Base-by-base conservation (phyloP, 2,329 filamentous ascomycete species). In the Phyllosticta paracitricarpa region DNA sequence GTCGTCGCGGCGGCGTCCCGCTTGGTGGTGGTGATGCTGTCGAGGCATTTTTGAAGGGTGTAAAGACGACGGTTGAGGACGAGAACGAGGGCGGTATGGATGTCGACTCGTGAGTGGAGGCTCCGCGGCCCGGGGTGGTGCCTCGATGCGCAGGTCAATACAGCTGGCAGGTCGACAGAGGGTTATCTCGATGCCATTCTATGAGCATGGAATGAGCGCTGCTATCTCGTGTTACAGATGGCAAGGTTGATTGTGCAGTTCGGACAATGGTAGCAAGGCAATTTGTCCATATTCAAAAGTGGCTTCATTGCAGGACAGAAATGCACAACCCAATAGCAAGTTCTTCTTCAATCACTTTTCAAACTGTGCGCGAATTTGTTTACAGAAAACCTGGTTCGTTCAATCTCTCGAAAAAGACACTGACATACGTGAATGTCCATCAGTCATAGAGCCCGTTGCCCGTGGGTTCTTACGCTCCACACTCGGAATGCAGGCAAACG, bases 21-120 rank as follows among this genome's bases (percentile, higher is more conserved):
- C 75, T 97, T 54, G 93, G 92, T 53, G 92, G 92, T 58, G 89
- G 89, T 5, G 88, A 94, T 68, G 93, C 93, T 12, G 86, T 99
- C 1, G 88, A 95, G 77, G 89, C 89, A 3, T 99, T 99, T 75
- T 82, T 99, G 24, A 84, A 95, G 61, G 94, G 93, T 2, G 86
- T 97, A 56, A 94, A 89, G 81, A 87, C 84, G 76, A 86, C 84
- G 5, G 88, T 91, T 0, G 82, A 88, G 66, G 79, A 77, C 63
- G 72, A 57, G 54, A 26, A 57, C 14, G 54, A 55, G n/a, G 52
- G 33, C 30, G 54, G 28, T 9, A 63, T 63, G 61, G 61, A 63
- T 25, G 54, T 58, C 22, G 61, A 63, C 24, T 63, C 40, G 40
- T 48, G 40, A 48, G 40, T 40, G 9, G 3, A 7, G n/a, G 40